Base-by-base conservation (phyloP, 768 basidiomycete genomes). In the Amanita molliuscula region DNA sequence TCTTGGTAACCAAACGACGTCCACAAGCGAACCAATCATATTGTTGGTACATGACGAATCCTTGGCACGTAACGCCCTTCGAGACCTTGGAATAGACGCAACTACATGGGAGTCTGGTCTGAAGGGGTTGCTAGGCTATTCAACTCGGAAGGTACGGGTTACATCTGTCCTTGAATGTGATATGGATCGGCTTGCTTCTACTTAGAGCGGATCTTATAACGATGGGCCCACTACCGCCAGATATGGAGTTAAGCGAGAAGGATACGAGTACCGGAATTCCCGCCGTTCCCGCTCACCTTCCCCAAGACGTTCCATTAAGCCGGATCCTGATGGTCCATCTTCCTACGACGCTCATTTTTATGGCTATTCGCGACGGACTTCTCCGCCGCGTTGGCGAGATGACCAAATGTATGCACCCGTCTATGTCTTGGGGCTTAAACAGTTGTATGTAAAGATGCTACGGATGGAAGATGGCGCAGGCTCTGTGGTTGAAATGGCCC, bases 11-110 rank as follows among this genome's bases (percentile, higher is more conserved):
- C 26, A 43, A 50, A 8, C 36, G 50, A 26, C 49, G 50, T 20
- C n/a, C 36, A 38, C n/a, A 41, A 15, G 41, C 21, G 13, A 43
- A 2, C 76, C 77, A 0, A 57, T 70, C 44, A 55, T 81, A 21
- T 58, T 81, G 4, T 66, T 82, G 6, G 73, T 79, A 3, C 66
- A 73, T 37, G 64, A 73, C 23, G 65, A 70, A 51, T 58, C 66
- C 35, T 59, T 69, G 53, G 66, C 74, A 0, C 55, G 62, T 5
- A 64, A 63, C n/a, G 61, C 70, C 8, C 62, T 81, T 6, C 54
- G 55, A 15, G 68, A 66, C 26, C 35, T 72, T 10, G 72, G 70
- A 9, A 59, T 79, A 15, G 65, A 77, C 33, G 62, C 62, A 6
- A 61, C 61, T n/a, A 38, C 42, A 1, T 81, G 73, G 71, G 58